Conservation (phyloP, 2,329 filamentous ascomycete genomes). For the Fusarium miscanthi region DNA sequence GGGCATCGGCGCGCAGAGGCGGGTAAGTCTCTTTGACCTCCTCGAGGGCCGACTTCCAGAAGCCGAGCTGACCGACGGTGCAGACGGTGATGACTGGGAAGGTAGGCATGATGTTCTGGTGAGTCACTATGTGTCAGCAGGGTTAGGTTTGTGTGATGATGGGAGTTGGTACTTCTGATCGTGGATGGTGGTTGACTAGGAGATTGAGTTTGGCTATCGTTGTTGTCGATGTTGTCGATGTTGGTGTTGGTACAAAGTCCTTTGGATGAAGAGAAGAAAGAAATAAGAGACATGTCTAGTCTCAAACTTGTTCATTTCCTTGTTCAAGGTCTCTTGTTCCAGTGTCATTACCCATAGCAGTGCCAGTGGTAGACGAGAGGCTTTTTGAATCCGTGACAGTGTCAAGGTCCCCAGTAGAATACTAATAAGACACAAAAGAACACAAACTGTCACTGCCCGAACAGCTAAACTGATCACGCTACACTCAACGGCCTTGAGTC, state of each 20-base stretch:
- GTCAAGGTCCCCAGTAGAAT: no score
- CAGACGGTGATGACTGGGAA: neutral
- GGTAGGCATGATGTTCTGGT: neutral
- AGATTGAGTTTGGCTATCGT: neutral
- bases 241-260: neutral
- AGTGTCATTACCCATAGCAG: no score
- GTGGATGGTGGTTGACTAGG: neutral
- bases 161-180: neutral
- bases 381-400: no score
- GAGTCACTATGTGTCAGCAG: neutral
- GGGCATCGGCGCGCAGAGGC: rapidly evolving
- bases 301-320: no score
- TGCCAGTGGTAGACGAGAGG: no score
- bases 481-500: no score
- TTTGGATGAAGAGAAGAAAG: neutral
- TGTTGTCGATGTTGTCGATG: neutral
- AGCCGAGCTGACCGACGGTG: neutral
- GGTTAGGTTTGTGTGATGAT: rapidly evolving
- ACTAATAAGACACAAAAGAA: no score
- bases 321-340: no score
- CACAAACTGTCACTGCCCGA: no score
- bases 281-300: neutral
- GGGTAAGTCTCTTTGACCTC: rapidly evolving
- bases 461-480: no score
- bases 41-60: rapidly evolving